These are phyloP conservation scores for Sporothrix luriei DNA, from an alignment of 2,329 filamentous ascomycete species.

Conservation along the genomic window DNA sequence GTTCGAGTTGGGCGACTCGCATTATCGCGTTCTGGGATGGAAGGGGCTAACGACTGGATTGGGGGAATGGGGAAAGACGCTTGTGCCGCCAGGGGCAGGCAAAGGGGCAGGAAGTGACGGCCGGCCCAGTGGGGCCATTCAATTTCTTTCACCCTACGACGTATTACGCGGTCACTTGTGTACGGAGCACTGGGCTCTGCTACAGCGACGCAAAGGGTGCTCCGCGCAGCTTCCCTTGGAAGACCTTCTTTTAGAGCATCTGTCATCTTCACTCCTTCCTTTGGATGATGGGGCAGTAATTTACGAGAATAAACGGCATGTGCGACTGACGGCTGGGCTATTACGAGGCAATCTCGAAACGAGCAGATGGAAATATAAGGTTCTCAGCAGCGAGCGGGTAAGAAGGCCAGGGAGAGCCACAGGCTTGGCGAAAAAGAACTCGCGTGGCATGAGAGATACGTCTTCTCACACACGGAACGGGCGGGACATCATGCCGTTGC, in stretches of 20 bases:
- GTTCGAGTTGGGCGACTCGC: background rate
- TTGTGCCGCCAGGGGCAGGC: constrained; percentile 26
- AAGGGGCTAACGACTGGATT: constrained; percentile 23
- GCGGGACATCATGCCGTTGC: constrained; percentile 19
- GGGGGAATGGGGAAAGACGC: background rate
- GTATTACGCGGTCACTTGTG: constrained; percentile 28
- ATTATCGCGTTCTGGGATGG: background rate
- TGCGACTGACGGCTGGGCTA: constrained; percentile 5
- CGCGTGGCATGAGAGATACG: constrained; percentile 12
- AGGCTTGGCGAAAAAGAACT: constrained; percentile 6
- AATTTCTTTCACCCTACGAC: constrained; percentile 26
- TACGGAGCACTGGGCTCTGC: background rate
- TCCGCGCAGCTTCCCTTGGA: too few species aligned
- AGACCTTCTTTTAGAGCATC: background rate
- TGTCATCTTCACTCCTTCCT: background rate
- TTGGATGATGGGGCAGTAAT: constrained; percentile 9
- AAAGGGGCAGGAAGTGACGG: constrained; percentile 26
- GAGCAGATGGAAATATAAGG: background rate
- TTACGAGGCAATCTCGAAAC: background rate
- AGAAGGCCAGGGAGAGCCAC: background rate
- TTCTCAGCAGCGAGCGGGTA: constrained; percentile 1
- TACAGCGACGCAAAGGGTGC: background rate
- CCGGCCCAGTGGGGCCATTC: constrained; percentile 26
- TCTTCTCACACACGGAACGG: constrained; percentile 19
- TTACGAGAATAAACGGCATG: background rate